These are phyloP conservation scores for Citrus hindsii DNA, from an alignment of 345 rosid species.

Conservation along the genomic window DNA sequence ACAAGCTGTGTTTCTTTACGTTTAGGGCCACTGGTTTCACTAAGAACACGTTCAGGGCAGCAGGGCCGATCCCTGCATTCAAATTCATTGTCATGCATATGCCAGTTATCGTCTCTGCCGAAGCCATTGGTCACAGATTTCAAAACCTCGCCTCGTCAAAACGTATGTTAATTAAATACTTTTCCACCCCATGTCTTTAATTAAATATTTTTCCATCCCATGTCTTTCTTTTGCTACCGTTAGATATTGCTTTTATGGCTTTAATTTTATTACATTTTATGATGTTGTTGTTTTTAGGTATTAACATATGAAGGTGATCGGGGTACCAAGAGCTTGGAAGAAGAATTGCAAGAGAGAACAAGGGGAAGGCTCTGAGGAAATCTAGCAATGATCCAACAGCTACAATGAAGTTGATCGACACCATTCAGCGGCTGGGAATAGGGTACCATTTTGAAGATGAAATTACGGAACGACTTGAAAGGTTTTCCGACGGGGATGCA, in stretches of 20 bases:
- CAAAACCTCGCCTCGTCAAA: neutral
- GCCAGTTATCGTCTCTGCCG: neutral
- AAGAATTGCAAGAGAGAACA: slow-evolving; percentile 13
- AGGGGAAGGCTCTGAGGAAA: slow-evolving; percentile 2
- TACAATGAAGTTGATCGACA: slow-evolving; percentile 16
- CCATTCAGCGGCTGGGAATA: slow-evolving; percentile 22
- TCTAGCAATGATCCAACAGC: neutral
- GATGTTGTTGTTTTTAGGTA: neutral
- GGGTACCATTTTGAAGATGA: slow-evolving; percentile 19
- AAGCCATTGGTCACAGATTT: neutral
- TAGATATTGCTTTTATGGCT: neutral
- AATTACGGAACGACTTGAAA: slow-evolving; percentile 3
- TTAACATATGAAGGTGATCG: neutral
- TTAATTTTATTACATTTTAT: neutral
- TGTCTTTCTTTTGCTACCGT: neutral
- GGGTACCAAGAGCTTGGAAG: slow-evolving; percentile 4
- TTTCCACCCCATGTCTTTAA: no score
- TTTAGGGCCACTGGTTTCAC: neutral
- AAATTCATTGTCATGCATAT: neutral
- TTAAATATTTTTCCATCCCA: no score
- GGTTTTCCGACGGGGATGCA: neutral
- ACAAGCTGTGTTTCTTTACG: neutral
- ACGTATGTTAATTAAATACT: neutral
- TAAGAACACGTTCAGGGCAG: neutral
- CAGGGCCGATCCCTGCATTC: neutral